These are phyloP conservation scores for Coemansia sp. DNA, from an alignment of 192 early-diverging fungal genomes.

Conservation along the genomic window DNA sequence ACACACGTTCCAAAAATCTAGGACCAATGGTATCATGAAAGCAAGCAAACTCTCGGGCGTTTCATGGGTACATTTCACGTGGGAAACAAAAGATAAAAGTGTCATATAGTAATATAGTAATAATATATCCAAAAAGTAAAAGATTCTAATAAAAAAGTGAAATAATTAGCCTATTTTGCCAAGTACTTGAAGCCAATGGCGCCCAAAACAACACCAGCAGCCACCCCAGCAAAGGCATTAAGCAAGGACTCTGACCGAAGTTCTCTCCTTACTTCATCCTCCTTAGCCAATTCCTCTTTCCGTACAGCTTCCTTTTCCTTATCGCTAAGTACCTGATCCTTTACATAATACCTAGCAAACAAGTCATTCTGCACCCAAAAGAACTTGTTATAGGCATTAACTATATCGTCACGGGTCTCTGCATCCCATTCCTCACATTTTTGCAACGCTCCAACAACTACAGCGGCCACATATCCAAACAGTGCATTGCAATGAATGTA, in stretches of 20 bases:
- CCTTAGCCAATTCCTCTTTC: conserved; percentile 12
- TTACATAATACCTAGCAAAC: conserved; percentile 72
- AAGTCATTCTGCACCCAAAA: conserved; percentile 85
- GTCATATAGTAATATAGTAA: not conserved
- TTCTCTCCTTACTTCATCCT: conserved; percentile 20
- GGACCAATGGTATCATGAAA: too few relatives aligned
- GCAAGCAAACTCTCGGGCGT: too few relatives aligned
- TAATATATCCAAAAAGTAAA: not conserved
- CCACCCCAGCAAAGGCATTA: conserved; percentile 18
- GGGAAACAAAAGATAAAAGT: not conserved
- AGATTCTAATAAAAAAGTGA: not conserved
- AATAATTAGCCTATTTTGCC: not conserved
- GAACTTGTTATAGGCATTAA: conserved; percentile 74
- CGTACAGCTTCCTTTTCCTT: conserved; percentile 28
- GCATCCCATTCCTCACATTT: conserved; percentile 55
- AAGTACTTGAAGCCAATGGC: conserved; percentile 19
- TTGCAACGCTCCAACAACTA: conserved; percentile 54
- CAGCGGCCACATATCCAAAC: conserved; percentile 61
- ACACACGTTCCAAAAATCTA: too few relatives aligned
- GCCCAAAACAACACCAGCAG: conserved; percentile 23
- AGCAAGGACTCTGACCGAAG: conserved; percentile 39
- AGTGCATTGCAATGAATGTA: conserved; percentile 78
- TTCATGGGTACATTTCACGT: conserved; percentile 7
- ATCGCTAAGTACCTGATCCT: conserved; percentile 51
- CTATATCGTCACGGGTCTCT: conserved; percentile 52